Evolutionary conservation across 306 rosid genomes (phyloP).

Genomic region (Rosa lucieae): DNA sequence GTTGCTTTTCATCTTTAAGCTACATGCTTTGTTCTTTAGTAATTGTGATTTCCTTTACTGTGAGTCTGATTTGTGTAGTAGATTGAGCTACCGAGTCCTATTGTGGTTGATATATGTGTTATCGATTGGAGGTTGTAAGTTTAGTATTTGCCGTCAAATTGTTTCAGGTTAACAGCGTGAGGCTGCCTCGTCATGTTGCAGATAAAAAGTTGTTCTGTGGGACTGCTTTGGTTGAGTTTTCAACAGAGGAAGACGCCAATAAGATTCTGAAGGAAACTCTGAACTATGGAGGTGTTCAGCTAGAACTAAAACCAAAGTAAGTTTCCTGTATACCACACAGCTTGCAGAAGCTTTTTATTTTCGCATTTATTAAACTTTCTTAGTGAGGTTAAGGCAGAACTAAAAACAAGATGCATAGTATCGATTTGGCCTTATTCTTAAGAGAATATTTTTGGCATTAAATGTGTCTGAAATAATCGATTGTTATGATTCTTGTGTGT

Average conservation of each 20-base stretch:
- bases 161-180: constrained; percentile 79
- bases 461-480: not conserved
- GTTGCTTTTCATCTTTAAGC: not conserved
- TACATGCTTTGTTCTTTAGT: not conserved
- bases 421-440: not conserved
- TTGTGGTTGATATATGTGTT: not conserved
- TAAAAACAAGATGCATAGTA: not conserved
- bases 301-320: constrained; percentile 77
- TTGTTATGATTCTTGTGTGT: not conserved
- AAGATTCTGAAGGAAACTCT: constrained; percentile 45
- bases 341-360: not conserved
- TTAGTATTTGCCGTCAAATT: constrained; percentile 6
- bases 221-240: constrained; percentile 75
- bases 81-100: not conserved
- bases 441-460: not conserved
- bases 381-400: not conserved
- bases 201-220: constrained; percentile 82
- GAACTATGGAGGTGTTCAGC: constrained; percentile 56
- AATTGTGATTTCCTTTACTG: not conserved
- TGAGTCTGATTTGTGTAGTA: not conserved
- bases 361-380: not conserved
- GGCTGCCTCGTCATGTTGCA: constrained; percentile 85
- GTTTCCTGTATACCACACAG: constrained; percentile 20
- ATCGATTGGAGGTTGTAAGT: not conserved
- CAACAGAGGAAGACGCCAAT: constrained; percentile 66